Percentiles rank a stretch among this genome's conserved stretches.
phyloP scores from a whole-genome alignment of 2,329 filamentous ascomycete genomes.

The Botrytis hyacinthi region DNA sequence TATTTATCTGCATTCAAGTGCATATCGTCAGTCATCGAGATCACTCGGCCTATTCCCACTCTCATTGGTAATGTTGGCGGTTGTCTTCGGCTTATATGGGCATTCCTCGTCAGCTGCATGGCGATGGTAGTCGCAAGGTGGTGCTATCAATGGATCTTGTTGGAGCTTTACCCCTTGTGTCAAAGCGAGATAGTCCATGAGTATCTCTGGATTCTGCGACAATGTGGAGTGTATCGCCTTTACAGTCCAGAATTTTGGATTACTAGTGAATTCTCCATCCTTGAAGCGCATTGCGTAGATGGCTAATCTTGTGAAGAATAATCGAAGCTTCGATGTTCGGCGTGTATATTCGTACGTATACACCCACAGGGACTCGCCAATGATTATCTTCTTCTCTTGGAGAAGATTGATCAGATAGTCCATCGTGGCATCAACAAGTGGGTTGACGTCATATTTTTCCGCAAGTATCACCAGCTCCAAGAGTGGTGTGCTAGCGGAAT shows the following conservation, averaged over 20 bases:
- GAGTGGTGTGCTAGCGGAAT: neutral
- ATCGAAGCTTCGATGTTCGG: neutral
- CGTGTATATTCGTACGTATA: neutral
- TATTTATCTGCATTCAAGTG: accelerated
- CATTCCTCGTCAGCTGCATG: neutral
- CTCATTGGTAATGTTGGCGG: accelerated
- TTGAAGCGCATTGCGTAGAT: neutral
- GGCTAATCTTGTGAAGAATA: neutral
- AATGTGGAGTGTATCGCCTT: neutral
- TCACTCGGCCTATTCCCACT: neutral
- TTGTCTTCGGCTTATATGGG: neutral
- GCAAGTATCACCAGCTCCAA: neutral
- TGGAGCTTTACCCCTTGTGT: neutral
- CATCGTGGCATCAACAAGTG: neutral
- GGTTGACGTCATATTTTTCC: neutral
- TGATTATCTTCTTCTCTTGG: neutral
- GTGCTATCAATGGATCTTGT: neutral
- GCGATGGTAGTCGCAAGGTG: neutral
- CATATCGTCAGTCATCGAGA: neutral
- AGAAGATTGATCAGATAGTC: too few species aligned
- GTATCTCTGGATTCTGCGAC: neutral
- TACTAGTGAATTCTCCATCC: neutral
- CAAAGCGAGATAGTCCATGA: neutral
- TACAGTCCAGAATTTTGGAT: neutral
- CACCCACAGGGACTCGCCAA: neutral